phyloP scores from a whole-genome alignment of 2,329 filamentous ascomycete species.

The Lecanicillium sp. region DNA sequence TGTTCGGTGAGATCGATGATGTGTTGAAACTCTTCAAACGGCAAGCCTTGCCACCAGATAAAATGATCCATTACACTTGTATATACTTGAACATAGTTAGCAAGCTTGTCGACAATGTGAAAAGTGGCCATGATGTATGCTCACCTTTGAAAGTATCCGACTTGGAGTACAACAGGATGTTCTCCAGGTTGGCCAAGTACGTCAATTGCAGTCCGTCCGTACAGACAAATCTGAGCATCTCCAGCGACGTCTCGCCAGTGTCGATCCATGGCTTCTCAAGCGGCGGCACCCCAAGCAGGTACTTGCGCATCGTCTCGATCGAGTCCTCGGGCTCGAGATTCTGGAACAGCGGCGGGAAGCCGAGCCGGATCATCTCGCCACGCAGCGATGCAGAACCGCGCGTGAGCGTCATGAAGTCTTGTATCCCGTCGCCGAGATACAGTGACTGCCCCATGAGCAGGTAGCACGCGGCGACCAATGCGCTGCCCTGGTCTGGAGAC shows the following conservation, averaged over 20 bases:
- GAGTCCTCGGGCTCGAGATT: constrained; percentile 7
- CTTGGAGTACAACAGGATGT: neutral
- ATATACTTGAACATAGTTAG: neutral
- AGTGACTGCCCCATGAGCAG: constrained; percentile 6
- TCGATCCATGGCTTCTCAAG: neutral
- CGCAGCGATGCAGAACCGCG: neutral
- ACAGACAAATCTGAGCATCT: neutral
- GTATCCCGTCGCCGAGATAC: constrained; percentile 3
- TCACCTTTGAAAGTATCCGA: neutral
- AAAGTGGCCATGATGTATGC: neutral
- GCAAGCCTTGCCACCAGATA: neutral
- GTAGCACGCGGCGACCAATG: constrained; percentile 4
- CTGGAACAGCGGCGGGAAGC: constrained; percentile 1
- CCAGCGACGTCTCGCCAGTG: neutral
- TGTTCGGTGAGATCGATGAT: constrained; percentile 2
- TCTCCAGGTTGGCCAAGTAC: neutral
- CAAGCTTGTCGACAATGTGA: too few species aligned
- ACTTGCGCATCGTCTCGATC: constrained; percentile 4
- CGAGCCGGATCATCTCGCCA: constrained; percentile 3
- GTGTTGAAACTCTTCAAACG: constrained; percentile 3
- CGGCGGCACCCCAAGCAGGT: neutral
- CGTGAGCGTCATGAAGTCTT: constrained; percentile 8
- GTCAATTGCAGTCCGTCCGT: neutral
- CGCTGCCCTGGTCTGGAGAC: constrained; percentile 4
- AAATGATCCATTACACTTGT: constrained; percentile 3